Conservation (phyloP, 805 yeast genomes). For the Cyberlindnera nakhonratchasimensis region DNA sequence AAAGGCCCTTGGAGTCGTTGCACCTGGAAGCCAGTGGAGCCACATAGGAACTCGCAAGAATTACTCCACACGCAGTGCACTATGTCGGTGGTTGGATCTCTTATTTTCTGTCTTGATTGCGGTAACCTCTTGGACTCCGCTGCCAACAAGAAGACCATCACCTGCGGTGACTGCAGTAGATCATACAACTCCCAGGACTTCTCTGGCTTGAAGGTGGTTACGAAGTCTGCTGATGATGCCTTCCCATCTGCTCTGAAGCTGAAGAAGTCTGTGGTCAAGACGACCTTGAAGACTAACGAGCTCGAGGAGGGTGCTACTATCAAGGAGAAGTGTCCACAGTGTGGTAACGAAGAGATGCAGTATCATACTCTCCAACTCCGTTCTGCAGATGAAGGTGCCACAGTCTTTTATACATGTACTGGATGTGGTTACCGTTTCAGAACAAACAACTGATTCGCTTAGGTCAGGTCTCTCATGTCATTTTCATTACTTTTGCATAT, state of each 20-base stretch:
- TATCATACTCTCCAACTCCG: constrained; percentile 95
- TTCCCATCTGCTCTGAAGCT: constrained; percentile 83
- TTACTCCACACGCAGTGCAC: too few relatives aligned
- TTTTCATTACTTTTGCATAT: constrained; percentile 1
- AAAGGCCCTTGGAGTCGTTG: too few relatives aligned
- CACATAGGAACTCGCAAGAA: too few relatives aligned
- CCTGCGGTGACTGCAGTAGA: constrained; percentile 54
- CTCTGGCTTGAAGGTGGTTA: constrained; percentile 77
- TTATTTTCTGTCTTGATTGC: constrained; percentile 90
- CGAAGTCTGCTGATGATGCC: constrained; percentile 87
- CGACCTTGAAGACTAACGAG: constrained; percentile 70
- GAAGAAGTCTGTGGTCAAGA: constrained; percentile 88
- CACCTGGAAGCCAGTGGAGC: too few relatives aligned
- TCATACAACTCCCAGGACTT: constrained; percentile 47
- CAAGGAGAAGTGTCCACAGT: constrained; percentile 97
- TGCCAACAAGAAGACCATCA: constrained; percentile 43
- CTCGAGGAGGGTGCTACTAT: constrained; percentile 94
- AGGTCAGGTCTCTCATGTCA: constrained; percentile 9
- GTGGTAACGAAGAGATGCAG: constrained; percentile 97
- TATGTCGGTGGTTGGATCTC: constrained; percentile 95
- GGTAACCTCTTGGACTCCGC: constrained; percentile 80
- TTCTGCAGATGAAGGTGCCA: constrained; percentile 99
- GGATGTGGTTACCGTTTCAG: constrained; percentile 90
- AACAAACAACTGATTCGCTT: constrained; percentile 71
- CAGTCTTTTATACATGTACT: constrained; percentile 96